These are phyloP conservation scores for Bathelium albidoporum DNA, from an alignment of 495 filamentous ascomycete genomes.

Conservation along the genomic window DNA sequence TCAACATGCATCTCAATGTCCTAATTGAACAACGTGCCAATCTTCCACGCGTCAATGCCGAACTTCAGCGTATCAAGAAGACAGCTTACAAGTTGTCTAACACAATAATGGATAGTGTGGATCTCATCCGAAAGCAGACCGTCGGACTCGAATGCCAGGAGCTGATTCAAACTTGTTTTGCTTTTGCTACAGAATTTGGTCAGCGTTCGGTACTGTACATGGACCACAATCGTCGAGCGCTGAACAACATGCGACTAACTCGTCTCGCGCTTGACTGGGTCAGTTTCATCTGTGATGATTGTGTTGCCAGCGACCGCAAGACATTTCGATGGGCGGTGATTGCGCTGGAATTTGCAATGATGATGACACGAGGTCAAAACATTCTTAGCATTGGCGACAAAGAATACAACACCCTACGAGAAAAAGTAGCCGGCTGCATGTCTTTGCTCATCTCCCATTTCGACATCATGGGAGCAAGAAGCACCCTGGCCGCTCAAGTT, in stretches of 20 bases:
- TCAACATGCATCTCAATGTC: slow-evolving; percentile 73
- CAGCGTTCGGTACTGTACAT: slow-evolving; percentile 87
- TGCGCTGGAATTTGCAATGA: slow-evolving; percentile 93
- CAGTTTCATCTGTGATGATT: slow-evolving; percentile 95
- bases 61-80: slow-evolving; percentile 90
- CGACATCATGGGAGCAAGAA: slow-evolving; percentile 95
- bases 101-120: slow-evolving; percentile 97
- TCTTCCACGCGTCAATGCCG: slow-evolving; percentile 78
- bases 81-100: slow-evolving; percentile 95
- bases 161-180: slow-evolving; percentile 96
- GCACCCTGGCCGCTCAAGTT: slow-evolving; percentile 80
- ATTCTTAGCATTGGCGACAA: slow-evolving; percentile 77
- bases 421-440: slow-evolving; percentile 96
- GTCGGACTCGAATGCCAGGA: slow-evolving; percentile 82
- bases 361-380: slow-evolving; percentile 85
- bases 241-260: slow-evolving; percentile 93
- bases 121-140: slow-evolving; percentile 78
- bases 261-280: slow-evolving; percentile 93
- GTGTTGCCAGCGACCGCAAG: slow-evolving; percentile 84
- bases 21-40: slow-evolving; percentile 89
- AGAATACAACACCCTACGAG: slow-evolving; percentile 69
- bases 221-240: slow-evolving; percentile 81
- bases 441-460: slow-evolving; percentile 95
- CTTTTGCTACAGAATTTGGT: slow-evolving; percentile 95
- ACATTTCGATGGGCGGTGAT: slow-evolving; percentile 96